Base-by-base conservation (phyloP, 768 basidiomycete species). In the Suillus placidus region DNA sequence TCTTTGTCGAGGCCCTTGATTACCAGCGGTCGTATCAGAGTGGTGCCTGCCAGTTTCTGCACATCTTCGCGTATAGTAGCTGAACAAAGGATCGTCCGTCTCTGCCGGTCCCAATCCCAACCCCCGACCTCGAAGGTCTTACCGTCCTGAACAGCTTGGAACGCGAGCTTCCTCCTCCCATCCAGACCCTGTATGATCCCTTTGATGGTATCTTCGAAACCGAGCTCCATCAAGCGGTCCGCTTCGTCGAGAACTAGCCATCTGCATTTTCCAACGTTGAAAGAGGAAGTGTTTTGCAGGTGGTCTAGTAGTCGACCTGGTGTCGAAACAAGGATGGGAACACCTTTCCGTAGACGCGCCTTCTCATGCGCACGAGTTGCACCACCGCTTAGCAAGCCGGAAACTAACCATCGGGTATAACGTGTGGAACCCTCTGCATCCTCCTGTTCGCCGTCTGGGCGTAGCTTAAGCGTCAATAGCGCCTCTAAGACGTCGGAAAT, bases 221-320 rank as follows among this genome's bases (percentile, higher is more conserved):
- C 97, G 51, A 99, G 87, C 68, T 99, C 96, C 96, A 99, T 99
- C 60, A 99, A 80, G 49, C 95, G 84, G 78, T 99, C 97, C 7
- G 97, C 96, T 80, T 99, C 97, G 74, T 99, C 97, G 32, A 99
- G 87, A 10, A 99, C 89, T 37, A 99, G 83, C 95, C 97, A 99
- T 56, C 93, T 87, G 75, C 93, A 94, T 79, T 96, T 97, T 61
- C 91, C 95, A 63, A 96, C 86, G 66, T 95, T 90, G 78, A 99
- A 94, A 0, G 94, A 90, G 0, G 92, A 87, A 0, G 97, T 99
- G 71, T 97, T 96, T 76, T 99, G 95, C 45, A 99, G 84, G 73
- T 99, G 97, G 75, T 99, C 97, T 64, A 99, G 86, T 16, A 99
- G 82, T 45, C 97, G 86, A 66, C 97, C 97, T 4, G 97, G 97